phyloP scores from a whole-genome alignment of 768 basidiomycete species.

The Mycena leptocephala region DNA sequence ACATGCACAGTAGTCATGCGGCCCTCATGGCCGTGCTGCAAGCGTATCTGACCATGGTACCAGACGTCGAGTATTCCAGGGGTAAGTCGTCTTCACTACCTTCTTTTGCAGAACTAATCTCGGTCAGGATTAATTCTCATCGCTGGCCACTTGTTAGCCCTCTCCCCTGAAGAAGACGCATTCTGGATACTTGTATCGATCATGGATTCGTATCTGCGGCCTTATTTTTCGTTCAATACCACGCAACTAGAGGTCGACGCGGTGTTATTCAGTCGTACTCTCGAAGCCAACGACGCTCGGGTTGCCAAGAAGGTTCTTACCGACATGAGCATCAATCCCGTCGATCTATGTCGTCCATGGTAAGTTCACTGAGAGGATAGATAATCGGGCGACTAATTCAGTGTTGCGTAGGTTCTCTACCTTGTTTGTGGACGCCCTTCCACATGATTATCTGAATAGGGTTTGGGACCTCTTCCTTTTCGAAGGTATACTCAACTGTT shows the following conservation, averaged over 20 bases:
- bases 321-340: slow-evolving; percentile 74
- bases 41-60: slow-evolving; percentile 90
- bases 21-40: slow-evolving; percentile 74
- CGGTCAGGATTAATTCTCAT: slow-evolving; percentile 76
- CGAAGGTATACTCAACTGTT: slow-evolving; percentile 68
- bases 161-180: slow-evolving; percentile 90
- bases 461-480: slow-evolving; percentile 90
- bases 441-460: slow-evolving; percentile 76
- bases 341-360: slow-evolving; percentile 77
- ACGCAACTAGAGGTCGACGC: slow-evolving; percentile 86
- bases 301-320: slow-evolving; percentile 80
- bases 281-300: slow-evolving; percentile 73
- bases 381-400: neutral
- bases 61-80: slow-evolving; percentile 79
- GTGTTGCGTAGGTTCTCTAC: slow-evolving; percentile 73
- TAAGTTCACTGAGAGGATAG: slow-evolving; percentile 45
- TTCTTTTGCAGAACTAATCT: neutral
- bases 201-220: slow-evolving; percentile 88
- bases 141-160: slow-evolving; percentile 79
- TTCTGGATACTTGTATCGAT: slow-evolving; percentile 93
- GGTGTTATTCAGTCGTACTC: slow-evolving; percentile 75
- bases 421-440: slow-evolving; percentile 79
- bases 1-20: slow-evolving; percentile 71
- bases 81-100: slow-evolving; percentile 59
- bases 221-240: slow-evolving; percentile 77